Conservation (phyloP, 345 rosid species). For the Hibiscus trionum region DNA sequence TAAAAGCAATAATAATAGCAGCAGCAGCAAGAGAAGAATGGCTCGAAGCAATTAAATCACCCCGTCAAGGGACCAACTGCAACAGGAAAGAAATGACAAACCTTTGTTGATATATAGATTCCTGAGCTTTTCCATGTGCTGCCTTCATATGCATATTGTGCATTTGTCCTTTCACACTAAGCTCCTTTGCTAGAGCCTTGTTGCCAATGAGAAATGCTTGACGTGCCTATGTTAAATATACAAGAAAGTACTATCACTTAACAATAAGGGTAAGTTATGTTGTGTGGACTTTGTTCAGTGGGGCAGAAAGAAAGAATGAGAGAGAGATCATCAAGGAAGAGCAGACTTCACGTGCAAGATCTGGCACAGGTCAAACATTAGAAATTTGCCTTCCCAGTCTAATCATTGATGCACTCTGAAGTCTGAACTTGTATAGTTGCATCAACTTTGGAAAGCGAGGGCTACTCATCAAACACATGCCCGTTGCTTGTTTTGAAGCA, state of each 20-base stretch:
- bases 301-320: not conserved
- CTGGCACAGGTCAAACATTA: not conserved
- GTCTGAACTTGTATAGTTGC: not conserved
- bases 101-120: slow-evolving; percentile 91
- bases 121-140: slow-evolving; percentile 95
- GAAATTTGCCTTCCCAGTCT: not conserved
- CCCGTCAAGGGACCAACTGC: not conserved
- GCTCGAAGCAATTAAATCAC: not conserved
- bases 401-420: not conserved
- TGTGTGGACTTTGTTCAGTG: not conserved
- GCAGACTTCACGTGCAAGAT: not conserved
- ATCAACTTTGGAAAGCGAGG: not conserved
- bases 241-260: not conserved
- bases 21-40: not conserved
- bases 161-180: slow-evolving; percentile 85
- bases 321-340: not conserved
- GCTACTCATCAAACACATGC: not conserved
- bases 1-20: not conserved
- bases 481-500: not conserved
- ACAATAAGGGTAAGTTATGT: not conserved
- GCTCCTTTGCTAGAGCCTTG: slow-evolving; percentile 88
- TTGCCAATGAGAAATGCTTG: slow-evolving; percentile 88
- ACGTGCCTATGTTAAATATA: slow-evolving; percentile 51
- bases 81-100: slow-evolving; percentile 31
- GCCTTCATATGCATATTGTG: slow-evolving; percentile 93